Percentiles rank a stretch among this genome's conserved stretches.
These are phyloP conservation scores for Phytophthora idaei DNA, from an alignment of 352 stramenopile genomes.

Conservation along the genomic window DNA sequence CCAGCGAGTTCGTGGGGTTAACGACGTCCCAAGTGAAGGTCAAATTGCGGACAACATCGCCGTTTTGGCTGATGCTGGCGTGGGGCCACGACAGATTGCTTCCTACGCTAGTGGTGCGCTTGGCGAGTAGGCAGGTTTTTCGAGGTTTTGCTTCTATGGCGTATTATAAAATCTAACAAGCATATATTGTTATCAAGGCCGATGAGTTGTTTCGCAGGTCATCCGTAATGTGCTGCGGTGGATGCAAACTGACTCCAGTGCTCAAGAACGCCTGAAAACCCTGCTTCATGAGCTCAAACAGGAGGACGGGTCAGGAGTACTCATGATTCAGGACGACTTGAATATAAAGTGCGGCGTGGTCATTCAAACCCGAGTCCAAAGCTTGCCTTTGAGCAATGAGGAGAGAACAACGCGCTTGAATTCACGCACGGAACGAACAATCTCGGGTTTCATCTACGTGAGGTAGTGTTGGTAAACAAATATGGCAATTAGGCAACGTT, in stretches of 20 bases:
- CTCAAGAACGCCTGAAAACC: constrained; percentile 3
- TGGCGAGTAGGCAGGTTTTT: neutral
- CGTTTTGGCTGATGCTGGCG: constrained; percentile 5
- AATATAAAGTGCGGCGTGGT: constrained; percentile 10
- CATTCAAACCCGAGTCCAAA: neutral
- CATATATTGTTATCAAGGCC: neutral
- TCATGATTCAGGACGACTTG: constrained; percentile 14
- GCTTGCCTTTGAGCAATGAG: neutral
- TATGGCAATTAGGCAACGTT: neutral
- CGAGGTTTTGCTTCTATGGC: neutral
- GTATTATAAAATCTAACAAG: neutral
- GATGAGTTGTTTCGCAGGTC: constrained; percentile 8
- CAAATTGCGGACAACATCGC: neutral
- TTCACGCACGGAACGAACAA: neutral
- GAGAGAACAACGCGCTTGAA: neutral
- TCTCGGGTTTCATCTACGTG: neutral
- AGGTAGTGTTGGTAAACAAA: neutral
- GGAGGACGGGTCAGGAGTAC: neutral
- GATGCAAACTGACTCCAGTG: neutral
- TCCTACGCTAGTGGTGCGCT: neutral
- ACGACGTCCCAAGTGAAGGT: neutral
- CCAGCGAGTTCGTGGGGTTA: too few species aligned
- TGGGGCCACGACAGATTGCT: neutral
- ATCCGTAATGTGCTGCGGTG: constrained; percentile 3
- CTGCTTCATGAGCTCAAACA: constrained; percentile 9